A percentile compares a stretch with the other conserved stretches of the same genome.
Evolutionary conservation across 2,329 filamentous ascomycete genomes (phyloP).

Genomic region (Lizonia empirigonia): DNA sequence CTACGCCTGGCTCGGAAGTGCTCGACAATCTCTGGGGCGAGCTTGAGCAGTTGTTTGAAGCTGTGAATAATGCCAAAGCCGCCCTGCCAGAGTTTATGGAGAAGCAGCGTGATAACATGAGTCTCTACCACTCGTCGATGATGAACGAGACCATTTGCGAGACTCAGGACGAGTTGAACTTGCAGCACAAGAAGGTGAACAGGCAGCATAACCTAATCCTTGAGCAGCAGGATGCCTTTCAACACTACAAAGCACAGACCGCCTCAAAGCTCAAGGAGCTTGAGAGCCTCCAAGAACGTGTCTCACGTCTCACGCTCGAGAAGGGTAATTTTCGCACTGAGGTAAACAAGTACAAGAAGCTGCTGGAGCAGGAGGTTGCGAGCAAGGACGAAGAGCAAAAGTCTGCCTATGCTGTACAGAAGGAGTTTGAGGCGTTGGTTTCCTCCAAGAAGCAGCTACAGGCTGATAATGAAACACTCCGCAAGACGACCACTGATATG

Average conservation of each 20-base stretch:
- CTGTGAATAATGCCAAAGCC: constrained; percentile 24
- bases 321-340: constrained; percentile 37
- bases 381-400: constrained; percentile 15
- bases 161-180: constrained; percentile 31
- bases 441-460: constrained; percentile 26
- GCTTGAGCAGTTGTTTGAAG: constrained; percentile 33
- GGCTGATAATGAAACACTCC: constrained; percentile 24
- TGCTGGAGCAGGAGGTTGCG: constrained; percentile 20
- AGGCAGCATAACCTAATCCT: constrained; percentile 36
- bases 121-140: constrained; percentile 29
- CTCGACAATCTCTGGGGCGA: constrained; percentile 34
- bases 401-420: constrained; percentile 18
- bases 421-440: constrained; percentile 23
- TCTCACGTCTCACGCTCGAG: constrained; percentile 38
- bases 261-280: constrained; percentile 29
- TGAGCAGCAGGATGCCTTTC: constrained; percentile 37
- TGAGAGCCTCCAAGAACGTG: constrained; percentile 28
- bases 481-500: constrained; percentile 17
- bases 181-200: constrained; percentile 38
- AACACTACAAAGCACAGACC: constrained; percentile 28
- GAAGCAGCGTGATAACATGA: constrained; percentile 38
- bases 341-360: constrained; percentile 25
- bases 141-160: constrained; percentile 33
- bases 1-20: constrained; percentile 19
- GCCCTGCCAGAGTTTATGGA: constrained; percentile 34